phyloP scores from a whole-genome alignment of 495 filamentous ascomycete genomes.

The Penicillium chermesinum region DNA sequence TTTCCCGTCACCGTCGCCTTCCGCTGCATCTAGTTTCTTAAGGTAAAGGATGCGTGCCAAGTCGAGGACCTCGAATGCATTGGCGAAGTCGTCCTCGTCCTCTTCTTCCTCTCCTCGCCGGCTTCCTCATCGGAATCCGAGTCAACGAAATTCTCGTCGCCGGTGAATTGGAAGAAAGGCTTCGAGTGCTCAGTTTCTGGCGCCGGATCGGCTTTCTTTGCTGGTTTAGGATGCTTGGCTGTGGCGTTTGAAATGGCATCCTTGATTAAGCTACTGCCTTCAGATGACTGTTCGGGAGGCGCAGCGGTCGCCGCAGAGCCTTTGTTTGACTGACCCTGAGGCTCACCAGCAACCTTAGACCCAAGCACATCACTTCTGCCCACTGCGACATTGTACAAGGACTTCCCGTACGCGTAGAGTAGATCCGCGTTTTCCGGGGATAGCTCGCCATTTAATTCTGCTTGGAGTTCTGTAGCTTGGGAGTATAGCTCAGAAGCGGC shows the following conservation, averaged over 20 bases:
- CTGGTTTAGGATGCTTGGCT: slow-evolving; percentile 32
- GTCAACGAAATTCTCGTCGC: slow-evolving; percentile 86
- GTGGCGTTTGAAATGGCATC: slow-evolving; percentile 22
- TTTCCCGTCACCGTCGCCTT: slow-evolving; percentile 38
- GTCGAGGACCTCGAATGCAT: slow-evolving; percentile 89
- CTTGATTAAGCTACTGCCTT: slow-evolving; percentile 22
- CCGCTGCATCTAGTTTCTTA: slow-evolving; percentile 51
- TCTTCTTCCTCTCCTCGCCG: slow-evolving; percentile 50
- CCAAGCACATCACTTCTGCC: slow-evolving; percentile 93
- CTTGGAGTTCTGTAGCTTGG: slow-evolving; percentile 83
- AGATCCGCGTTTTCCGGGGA: slow-evolving; percentile 84
- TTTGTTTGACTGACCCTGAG: slow-evolving; percentile 37
- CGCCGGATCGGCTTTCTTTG: slow-evolving; percentile 33
- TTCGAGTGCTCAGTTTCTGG: slow-evolving; percentile 46
- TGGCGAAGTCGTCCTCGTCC: slow-evolving; percentile 85
- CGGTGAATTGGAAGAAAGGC: slow-evolving; percentile 83
- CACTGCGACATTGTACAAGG: slow-evolving; percentile 87
- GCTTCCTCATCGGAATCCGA: slow-evolving; percentile 52
- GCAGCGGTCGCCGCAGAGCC: slow-evolving; percentile 11
- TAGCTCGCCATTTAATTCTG: slow-evolving; percentile 87
- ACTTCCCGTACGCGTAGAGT: slow-evolving; percentile 87
- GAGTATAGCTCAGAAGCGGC: slow-evolving; percentile 82
- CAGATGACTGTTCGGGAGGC: slow-evolving; percentile 13
- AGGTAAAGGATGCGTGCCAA: slow-evolving; percentile 76
- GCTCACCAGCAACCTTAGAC: slow-evolving; percentile 63